Percentiles rank a stretch among this genome's conserved stretches.
Evolutionary conservation across 495 filamentous ascomycete species (phyloP).

Genomic region (Aspergillus hancockii): DNA sequence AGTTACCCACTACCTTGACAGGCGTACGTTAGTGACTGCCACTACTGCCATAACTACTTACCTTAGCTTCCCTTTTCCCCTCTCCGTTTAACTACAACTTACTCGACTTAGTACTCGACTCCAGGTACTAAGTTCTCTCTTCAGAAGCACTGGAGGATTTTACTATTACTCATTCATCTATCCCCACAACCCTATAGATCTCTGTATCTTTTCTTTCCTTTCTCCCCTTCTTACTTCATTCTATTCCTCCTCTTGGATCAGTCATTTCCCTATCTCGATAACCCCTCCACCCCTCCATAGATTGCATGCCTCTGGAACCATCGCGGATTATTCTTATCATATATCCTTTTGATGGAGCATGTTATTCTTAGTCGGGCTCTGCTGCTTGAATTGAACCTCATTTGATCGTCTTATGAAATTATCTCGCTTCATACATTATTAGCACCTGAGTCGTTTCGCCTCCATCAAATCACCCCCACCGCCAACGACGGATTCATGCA

Average conservation of each 20-base stretch:
- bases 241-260: conserved; percentile 16
- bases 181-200: conserved; percentile 3
- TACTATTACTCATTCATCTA: conserved; percentile 7
- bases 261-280: conserved; percentile 15
- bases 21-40: conserved; percentile 3
- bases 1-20: not conserved
- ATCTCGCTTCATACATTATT: conserved; percentile 3
- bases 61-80: conserved; percentile 2
- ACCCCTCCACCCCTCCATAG: conserved; percentile 11
- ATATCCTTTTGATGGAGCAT: conserved; percentile 3
- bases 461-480: conserved; percentile 20
- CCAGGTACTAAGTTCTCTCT: not conserved
- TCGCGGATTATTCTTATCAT: conserved; percentile 7
- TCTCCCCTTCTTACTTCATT: conserved; percentile 16
- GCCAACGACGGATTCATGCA: conserved; percentile 43
- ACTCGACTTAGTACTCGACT: conserved; percentile 1
- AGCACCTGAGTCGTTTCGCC: conserved; percentile 13
- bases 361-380: not conserved
- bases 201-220: conserved; percentile 10
- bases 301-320: conserved; percentile 1
- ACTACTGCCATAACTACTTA: not conserved
- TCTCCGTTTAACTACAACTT: not conserved
- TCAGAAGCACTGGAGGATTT: not conserved
- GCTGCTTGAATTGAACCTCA: not conserved
- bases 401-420: conserved; percentile 1